Percentiles rank a stretch among this genome's conserved stretches.
Evolutionary conservation across 2,329 filamentous ascomycete species (phyloP).

Genomic region (Talaromyces sp.): DNA sequence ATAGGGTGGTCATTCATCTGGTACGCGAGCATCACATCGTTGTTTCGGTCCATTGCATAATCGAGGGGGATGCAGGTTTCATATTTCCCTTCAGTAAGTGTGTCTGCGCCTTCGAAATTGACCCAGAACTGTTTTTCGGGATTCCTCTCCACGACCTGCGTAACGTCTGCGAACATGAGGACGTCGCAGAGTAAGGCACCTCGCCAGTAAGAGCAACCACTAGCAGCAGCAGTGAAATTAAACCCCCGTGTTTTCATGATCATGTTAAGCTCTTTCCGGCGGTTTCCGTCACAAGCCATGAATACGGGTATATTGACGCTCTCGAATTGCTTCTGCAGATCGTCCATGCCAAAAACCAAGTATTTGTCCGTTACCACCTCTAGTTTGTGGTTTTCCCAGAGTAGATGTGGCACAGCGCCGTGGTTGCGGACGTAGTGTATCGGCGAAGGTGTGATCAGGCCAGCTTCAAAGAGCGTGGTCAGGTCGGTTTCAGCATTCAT

Average conservation of each 20-base stretch:
- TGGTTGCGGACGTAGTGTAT: constrained; percentile 53
- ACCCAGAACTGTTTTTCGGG: constrained; percentile 35
- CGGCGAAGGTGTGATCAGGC: constrained; percentile 49
- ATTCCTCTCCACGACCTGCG: constrained; percentile 15
- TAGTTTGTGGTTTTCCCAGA: constrained; percentile 48
- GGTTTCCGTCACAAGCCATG: constrained; percentile 48
- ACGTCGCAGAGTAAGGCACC: constrained; percentile 45
- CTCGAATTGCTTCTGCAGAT: constrained; percentile 40
- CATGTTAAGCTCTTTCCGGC: constrained; percentile 51
- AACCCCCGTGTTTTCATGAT: constrained; percentile 47
- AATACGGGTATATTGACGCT: constrained; percentile 46
- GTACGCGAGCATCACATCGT: constrained; percentile 46
- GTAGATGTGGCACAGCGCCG: constrained; percentile 47
- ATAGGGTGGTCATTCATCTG: constrained; percentile 40
- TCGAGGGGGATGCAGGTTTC: constrained; percentile 46
- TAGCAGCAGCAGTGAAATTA: constrained; percentile 43
- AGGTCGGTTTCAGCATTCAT: constrained; percentile 49
- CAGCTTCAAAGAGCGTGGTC: constrained; percentile 40
- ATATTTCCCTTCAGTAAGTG: constrained; percentile 45
- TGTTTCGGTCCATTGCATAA: constrained; percentile 45
- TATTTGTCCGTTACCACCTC: constrained; percentile 38
- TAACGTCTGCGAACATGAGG: constrained; percentile 38
- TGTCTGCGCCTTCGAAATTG: constrained; percentile 49
- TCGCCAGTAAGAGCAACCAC: constrained; percentile 50
- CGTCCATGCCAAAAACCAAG: constrained; percentile 41